phyloP scores from a whole-genome alignment of 495 filamentous ascomycete species.

The Neurospora sublineolata region DNA sequence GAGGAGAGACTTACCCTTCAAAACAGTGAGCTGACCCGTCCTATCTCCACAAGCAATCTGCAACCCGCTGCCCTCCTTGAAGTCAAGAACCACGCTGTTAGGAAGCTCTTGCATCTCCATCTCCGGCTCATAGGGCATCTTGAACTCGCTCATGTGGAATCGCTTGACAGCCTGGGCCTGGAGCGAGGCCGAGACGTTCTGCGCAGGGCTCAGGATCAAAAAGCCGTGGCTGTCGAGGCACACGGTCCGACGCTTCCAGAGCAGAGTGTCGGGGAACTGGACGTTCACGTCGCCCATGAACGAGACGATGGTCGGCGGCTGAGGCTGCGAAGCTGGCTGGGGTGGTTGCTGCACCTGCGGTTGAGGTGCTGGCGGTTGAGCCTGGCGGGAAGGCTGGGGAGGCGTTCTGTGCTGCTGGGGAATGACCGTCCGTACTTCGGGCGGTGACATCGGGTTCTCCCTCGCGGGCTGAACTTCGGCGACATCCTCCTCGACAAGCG shows the following conservation, averaged over 20 bases:
- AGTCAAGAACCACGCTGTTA: conserved; percentile 75
- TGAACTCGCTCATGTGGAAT: conserved; percentile 75
- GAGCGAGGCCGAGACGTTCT: conserved; percentile 23
- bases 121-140: conserved; percentile 65
- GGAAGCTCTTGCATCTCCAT: conserved; percentile 82
- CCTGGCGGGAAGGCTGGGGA: conserved; percentile 5
- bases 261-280: conserved; percentile 81
- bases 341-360: background rate
- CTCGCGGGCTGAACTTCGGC: conserved; percentile 31
- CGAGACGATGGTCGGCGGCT: conserved; percentile 36
- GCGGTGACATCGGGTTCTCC: background rate
- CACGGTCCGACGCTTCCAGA: conserved; percentile 85
- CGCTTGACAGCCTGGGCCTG: conserved; percentile 47
- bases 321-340: conserved; percentile 12
- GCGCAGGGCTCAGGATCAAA: conserved; percentile 55
- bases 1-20: conserved; percentile 46
- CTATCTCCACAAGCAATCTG: conserved; percentile 79
- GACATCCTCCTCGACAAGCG: conserved; percentile 51
- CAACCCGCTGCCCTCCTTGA: conserved; percentile 68
- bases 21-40: conserved; percentile 54
- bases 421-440: background rate
- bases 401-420: background rate
- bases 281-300: conserved; percentile 82
- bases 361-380: conserved; percentile 19
- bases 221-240: conserved; percentile 66